Base-by-base conservation (phyloP, 2,329 filamentous ascomycete genomes). In the Alternaria brassicae region DNA sequence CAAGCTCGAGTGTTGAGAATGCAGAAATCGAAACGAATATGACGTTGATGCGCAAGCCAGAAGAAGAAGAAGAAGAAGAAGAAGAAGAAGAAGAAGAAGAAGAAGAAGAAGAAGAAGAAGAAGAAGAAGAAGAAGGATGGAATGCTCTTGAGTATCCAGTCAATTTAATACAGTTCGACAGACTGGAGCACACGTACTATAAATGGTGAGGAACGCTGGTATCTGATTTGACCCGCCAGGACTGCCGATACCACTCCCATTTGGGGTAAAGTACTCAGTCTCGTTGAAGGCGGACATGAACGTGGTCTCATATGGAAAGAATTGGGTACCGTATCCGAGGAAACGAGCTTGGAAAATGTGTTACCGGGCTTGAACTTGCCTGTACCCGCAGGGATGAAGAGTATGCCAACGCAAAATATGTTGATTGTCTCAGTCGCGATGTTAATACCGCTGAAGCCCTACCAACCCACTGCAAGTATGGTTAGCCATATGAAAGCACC, bases 331-430 rank as follows among this genome's bases (percentile, higher is more conserved):
- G 37, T 67, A 67, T 8, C 60, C 56, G 10, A 67, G 51, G 41
- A 67, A 67, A 65, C 65, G 34, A 65, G 60, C 65, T 65, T 65
- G 13, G 65, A 55, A 15, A 63, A 67, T 3, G 56, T 67, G 48
- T 65, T 63, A 15, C 59, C 60, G 4, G 62, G 62, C 0, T 65
- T 57, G 19, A 66, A 66, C 34, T 66, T 59, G 9, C 61, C 61
- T 12, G 62, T 44, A 12, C 59, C 63, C n/a, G 61, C 61, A 19
- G 64, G 19, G 32, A 64, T 50, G 9, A 64, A 57, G 3, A 66
- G 61, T 27, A 61, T 19, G 17, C 61, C 61, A 17, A 59, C 61
- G 25, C 64, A 66, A 55, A 60, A 65, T 50, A 66, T 59, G 47
- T 60, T 62, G 30, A 56, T 23, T 2, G 56, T 62, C 7, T 55